Base-by-base conservation (phyloP, 495 filamentous ascomycete genomes). In the Viridothelium virens region DNA sequence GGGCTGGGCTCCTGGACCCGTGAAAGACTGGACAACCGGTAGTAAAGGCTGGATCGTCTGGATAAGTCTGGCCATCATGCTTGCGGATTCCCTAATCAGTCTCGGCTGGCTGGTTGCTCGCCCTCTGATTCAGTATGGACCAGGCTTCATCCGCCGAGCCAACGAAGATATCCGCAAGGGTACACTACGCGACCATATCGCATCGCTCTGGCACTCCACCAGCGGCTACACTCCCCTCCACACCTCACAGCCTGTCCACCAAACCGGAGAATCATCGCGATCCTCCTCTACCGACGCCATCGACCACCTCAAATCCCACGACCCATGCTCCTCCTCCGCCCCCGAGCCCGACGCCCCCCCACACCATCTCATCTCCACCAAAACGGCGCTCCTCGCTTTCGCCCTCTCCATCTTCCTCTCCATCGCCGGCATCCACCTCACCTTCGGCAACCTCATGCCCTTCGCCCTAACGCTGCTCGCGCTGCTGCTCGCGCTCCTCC, bases 21-120 rank as follows among this genome's bases (percentile, higher is more conserved):
- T 97, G 1, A 77, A 85, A 36, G 90, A 94, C 73, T 99, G 95
- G 95, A 87, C 88, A 65, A 84, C 79, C 39, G 94, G 94, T 6
- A 94, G 89, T 73, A 96, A 97, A 79, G 94, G 93, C 31, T 99
- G 94, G 94, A 96, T 99, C 66, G 90, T 97, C 0, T 99, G 94
- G 94, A 79, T 93, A 1, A 93, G 89, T 65, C 76, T 99, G 38
- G 91, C 94, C 1, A 95, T 99, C 68, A 99, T 99, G 94, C 83
- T 99, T 68, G 88, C 91, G 7, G 94, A 99, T 77, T 89, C 92
- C 2, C 78, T 97, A 3, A 83, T 97, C 63, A 96, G 90, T 70
- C 82, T 99, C 25, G 86, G 89, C 3, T 92, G 91, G 79, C 80
- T 99, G 34, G 80, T 91, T 5, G 65, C 88, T 10, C 85, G 84